Conservation (phyloP, 176 grass and related monocot species). For the Urochloa ruziziensis region DNA sequence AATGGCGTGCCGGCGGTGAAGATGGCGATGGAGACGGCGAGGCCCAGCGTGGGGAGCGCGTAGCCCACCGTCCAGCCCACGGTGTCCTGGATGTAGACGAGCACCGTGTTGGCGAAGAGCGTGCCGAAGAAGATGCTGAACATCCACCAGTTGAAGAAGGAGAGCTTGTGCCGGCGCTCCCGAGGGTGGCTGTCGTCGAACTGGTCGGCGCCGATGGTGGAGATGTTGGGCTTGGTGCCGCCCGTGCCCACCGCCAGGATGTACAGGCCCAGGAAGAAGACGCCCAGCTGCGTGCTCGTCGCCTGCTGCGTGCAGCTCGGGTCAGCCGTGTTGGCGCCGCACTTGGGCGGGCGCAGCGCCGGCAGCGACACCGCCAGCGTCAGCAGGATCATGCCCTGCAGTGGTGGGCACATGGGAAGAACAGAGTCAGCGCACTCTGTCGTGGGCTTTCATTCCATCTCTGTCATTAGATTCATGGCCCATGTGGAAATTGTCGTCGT, state of each 20-base stretch:
- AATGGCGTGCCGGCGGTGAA: slow-evolving; percentile 73
- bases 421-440: not conserved
- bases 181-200: slow-evolving; percentile 69
- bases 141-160: slow-evolving; percentile 99
- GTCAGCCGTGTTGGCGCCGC: slow-evolving; percentile 45
- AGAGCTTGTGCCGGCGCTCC: slow-evolving; percentile 75
- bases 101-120: slow-evolving; percentile 75
- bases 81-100: slow-evolving; percentile 88
- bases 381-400: slow-evolving; percentile 73
- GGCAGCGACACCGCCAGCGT: slow-evolving; percentile 67
- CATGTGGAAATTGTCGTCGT: not conserved
- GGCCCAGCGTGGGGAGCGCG: slow-evolving; percentile 72
- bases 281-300: slow-evolving; percentile 55
- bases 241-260: slow-evolving; percentile 79
- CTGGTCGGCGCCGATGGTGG: slow-evolving; percentile 94
- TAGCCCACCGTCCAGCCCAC: slow-evolving; percentile 86
- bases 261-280: slow-evolving; percentile 84
- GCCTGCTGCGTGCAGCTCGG: slow-evolving; percentile 48
- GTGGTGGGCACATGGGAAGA: not conserved
- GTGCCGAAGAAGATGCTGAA: slow-evolving; percentile 99
- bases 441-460: not conserved
- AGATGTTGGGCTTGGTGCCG: slow-evolving; percentile 96
- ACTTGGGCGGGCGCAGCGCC: slow-evolving; percentile 68
- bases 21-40: slow-evolving; percentile 68
- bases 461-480: not conserved